These are phyloP conservation scores for Acacia acuminata DNA, from an alignment of 306 rosid species.

Conservation along the genomic window DNA sequence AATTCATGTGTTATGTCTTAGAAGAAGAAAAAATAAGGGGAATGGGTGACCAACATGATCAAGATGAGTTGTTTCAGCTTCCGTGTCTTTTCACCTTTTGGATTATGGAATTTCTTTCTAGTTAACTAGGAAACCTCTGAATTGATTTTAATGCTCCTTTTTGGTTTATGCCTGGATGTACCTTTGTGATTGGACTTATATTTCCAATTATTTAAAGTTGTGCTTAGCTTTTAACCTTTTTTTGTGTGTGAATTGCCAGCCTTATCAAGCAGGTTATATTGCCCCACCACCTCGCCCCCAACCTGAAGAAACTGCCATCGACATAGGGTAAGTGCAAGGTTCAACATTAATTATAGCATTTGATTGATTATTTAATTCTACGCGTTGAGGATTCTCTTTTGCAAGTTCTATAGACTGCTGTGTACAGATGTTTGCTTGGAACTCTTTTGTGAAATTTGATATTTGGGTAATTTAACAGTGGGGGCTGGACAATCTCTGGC, in stretches of 20 bases:
- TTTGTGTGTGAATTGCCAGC: conserved; percentile 41
- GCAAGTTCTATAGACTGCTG: background rate
- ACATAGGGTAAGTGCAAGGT: conserved; percentile 71
- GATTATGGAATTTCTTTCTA: background rate
- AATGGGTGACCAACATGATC: background rate
- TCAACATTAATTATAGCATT: conserved; percentile 4
- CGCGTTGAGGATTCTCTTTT: background rate
- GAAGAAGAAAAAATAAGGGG: background rate
- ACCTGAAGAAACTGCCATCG: conserved; percentile 88
- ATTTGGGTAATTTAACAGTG: conserved; percentile 46
- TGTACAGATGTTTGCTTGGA: conserved; percentile 15
- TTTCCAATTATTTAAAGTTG: background rate
- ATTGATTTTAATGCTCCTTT: background rate
- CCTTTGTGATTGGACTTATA: background rate
- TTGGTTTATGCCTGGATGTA: background rate
- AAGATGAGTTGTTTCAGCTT: background rate
- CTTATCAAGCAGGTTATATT: conserved; percentile 76
- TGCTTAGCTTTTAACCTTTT: conserved; percentile 5
- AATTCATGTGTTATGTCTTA: background rate
- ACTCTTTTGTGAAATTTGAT: conserved; percentile 12
- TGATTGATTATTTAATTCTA: background rate
- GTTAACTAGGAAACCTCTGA: background rate
- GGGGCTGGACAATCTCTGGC: conserved; percentile 98
- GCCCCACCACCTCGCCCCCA: conserved; percentile 84
- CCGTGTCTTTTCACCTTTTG: background rate